Percentiles rank a stretch among this genome's conserved stretches.
Conservation (phyloP, 257 asterid genomes). For the Nicotiana tomentosiformis region DNA sequence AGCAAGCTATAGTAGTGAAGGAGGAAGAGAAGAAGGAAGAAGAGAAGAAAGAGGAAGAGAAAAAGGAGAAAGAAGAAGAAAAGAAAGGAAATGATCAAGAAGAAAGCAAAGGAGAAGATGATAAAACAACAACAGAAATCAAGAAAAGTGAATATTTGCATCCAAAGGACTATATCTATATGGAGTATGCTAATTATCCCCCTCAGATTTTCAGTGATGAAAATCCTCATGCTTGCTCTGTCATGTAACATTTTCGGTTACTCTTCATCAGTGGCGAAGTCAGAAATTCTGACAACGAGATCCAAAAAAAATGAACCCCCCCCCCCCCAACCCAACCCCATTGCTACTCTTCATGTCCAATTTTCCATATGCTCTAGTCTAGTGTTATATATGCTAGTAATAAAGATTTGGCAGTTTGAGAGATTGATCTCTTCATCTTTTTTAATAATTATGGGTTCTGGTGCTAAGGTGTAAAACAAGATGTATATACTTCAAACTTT, state of each 20-base stretch:
- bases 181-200: constrained; percentile 49
- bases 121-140: constrained; percentile 32
- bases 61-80: constrained; percentile 14
- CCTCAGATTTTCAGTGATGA: constrained; percentile 92
- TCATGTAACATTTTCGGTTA: constrained; percentile 42
- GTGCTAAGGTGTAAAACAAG: not conserved
- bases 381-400: not conserved
- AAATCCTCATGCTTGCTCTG: constrained; percentile 75
- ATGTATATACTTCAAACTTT: not conserved
- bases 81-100: constrained; percentile 18
- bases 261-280: not conserved
- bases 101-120: constrained; percentile 15
- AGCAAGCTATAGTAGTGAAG: constrained; percentile 64
- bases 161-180: constrained; percentile 45
- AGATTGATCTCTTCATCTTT: not conserved
- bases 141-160: constrained; percentile 71
- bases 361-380: not conserved
- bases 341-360: not conserved
- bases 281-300: not conserved
- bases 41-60: constrained; percentile 35
- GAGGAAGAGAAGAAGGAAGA: constrained; percentile 50
- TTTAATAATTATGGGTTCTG: not conserved
- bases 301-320: not conserved
- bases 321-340: not conserved
- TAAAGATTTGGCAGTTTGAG: constrained; percentile 3